These are phyloP conservation scores for Saccharomycopsis sp. DNA, from an alignment of 805 yeast genomes.

Conservation along the genomic window DNA sequence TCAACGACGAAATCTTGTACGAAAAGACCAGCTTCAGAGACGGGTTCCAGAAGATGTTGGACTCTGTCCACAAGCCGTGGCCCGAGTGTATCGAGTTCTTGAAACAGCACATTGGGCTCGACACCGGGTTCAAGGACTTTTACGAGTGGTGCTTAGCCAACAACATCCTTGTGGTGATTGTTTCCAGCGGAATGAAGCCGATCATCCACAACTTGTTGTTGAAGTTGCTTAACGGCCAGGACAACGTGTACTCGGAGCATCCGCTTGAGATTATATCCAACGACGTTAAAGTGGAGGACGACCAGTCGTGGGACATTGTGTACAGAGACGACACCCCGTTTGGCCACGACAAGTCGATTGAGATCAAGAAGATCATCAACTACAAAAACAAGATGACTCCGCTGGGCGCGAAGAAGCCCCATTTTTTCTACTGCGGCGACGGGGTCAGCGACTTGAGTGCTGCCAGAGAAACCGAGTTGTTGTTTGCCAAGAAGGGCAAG, in stretches of 20 bases:
- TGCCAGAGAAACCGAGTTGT: conserved; percentile 85
- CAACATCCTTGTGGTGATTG: conserved; percentile 76
- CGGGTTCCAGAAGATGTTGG: conserved; percentile 79
- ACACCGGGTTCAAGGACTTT: conserved; percentile 82
- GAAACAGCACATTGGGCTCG: conserved; percentile 60
- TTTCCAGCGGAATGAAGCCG: conserved; percentile 91
- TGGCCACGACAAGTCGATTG: conserved; percentile 91
- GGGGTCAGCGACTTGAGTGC: conserved; percentile 95
- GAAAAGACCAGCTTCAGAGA: conserved; percentile 67
- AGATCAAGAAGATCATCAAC: conserved; percentile 45
- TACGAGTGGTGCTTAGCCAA: conserved; percentile 68
- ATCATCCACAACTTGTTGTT: conserved; percentile 70
- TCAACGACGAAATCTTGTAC: conserved; percentile 65
- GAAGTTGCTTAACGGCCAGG: conserved; percentile 47
- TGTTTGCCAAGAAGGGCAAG: conserved; percentile 89
- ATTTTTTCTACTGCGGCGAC: conserved; percentile 89
- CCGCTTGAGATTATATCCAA: conserved; percentile 78
- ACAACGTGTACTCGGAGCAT: conserved; percentile 39
- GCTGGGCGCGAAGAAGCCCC: conserved; percentile 26
- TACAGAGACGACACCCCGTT: conserved; percentile 79
- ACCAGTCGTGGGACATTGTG: conserved; percentile 70
- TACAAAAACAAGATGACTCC: conserved; percentile 26
- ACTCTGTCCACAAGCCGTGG: conserved; percentile 59
- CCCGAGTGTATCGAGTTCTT: conserved; percentile 71
- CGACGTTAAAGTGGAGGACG: conserved; percentile 42